A percentile compares a stretch with the other conserved stretches of the same genome.
These are phyloP conservation scores for Paspalum vaginatum DNA, from an alignment of 176 grass and related monocot species.

Conservation along the genomic window DNA sequence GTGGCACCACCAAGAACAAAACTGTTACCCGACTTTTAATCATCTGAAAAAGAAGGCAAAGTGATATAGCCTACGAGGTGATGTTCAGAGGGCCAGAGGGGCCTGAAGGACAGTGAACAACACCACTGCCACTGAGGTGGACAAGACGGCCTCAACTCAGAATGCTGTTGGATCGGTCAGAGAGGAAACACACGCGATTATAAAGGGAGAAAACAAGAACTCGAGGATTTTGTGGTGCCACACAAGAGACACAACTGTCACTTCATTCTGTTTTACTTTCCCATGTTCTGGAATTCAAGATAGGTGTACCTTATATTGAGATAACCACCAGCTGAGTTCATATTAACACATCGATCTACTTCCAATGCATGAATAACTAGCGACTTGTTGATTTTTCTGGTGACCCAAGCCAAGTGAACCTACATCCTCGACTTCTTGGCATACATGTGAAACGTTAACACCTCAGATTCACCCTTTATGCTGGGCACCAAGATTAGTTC, in stretches of 20 bases:
- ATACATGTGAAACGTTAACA: not conserved
- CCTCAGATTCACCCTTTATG: not conserved
- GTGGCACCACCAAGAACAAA: constrained; percentile 20
- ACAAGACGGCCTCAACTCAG: constrained; percentile 26
- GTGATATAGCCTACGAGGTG: constrained; percentile 1
- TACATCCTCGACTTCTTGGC: not conserved
- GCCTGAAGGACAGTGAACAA: constrained; percentile 29
- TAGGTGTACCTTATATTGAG: not conserved
- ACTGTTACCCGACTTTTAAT: constrained; percentile 9
- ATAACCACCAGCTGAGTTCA: not conserved
- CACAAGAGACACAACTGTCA: not conserved
- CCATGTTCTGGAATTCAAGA: not conserved
- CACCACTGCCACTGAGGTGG: not conserved
- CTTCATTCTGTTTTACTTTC: not conserved
- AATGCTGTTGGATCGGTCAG: constrained; percentile 26
- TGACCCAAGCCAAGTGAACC: not conserved
- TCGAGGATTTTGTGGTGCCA: not conserved
- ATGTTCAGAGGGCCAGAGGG: constrained; percentile 23
- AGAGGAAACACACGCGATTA: not conserved
- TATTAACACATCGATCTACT: not conserved
- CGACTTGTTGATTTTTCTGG: not conserved
- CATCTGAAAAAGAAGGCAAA: constrained; percentile 27
- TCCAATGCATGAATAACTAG: not conserved
- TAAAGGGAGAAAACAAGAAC: not conserved
- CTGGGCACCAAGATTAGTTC: not conserved